Base-by-base conservation (phyloP, 495 filamentous ascomycete genomes). In the Penicillium daleae region DNA sequence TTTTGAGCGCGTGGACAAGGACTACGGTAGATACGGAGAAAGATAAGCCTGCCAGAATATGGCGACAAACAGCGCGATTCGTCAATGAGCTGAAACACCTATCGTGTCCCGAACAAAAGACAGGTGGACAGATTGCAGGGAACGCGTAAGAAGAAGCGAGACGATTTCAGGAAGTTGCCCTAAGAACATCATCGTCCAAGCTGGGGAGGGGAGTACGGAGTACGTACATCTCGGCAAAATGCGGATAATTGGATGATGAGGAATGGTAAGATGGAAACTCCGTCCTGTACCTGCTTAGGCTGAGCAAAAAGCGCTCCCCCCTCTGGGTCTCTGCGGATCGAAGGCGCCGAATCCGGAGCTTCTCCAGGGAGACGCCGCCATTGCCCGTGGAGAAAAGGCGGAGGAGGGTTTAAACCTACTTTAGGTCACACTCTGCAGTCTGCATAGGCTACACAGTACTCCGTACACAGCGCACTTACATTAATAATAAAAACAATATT, bases 271-370 rank as follows among this genome's bases (percentile, higher is more conserved):
- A 39, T 39, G 35, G 33, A 15, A 37, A 10, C 12, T 12, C 33
- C 3, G 12, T 12, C 17, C 21, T 37, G 66, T 69, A 63, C 64
- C 66, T 69, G 66, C 60, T 63, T 65, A 40, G 40, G 57, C 44
- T 50, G 40, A 46, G 24, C 26, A 46, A 52, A n/a, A 17, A 31
- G 10, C 1, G n/a, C 17, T 33, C 26, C 48, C 24, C 64, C 51
- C 61, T 61, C n/a, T n/a, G n/a, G n/a, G n/a, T n/a, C n/a, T n/a
- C n/a, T 67, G 57, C 61, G 61, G 65, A 64, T 57, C 33, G 56
- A 29, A 26, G 42, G 48, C 58, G 59, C 59, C 62, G 59, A 68
- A 59, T 65, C 66, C 66, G 66, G 62, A 60, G 59, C 15, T 60
- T 65, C 62, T 65, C 59, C 62, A 64, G 57, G 49, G 24, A 3